Percentiles rank a stretch among this genome's conserved stretches.
Evolutionary conservation across 805 yeast genomes (phyloP).

Genomic region (Starmerella stigmatis): DNA sequence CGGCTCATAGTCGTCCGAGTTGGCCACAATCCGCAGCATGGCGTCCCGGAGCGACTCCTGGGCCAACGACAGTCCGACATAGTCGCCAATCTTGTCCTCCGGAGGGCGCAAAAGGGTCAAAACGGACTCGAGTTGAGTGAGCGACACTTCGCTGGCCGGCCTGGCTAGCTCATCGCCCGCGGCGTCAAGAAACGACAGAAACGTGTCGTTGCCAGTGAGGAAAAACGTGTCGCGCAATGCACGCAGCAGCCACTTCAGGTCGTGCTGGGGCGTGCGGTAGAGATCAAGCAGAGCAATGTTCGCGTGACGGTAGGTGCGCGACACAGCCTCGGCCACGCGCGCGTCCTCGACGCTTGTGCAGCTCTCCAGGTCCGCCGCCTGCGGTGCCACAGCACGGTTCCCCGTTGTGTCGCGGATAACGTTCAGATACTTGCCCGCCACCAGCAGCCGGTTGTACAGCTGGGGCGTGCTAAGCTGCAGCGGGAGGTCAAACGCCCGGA

Average conservation of each 20-base stretch:
- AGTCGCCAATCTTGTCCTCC: slow-evolving; percentile 11
- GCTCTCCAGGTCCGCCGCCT: slow-evolving; percentile 10
- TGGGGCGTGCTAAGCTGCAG: slow-evolving; percentile 46
- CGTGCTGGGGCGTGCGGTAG: slow-evolving; percentile 41
- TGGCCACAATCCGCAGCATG: slow-evolving; percentile 6
- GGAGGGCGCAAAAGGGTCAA: slow-evolving; percentile 28
- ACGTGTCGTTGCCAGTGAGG: slow-evolving; percentile 41
- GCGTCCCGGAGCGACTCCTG: slow-evolving; percentile 29
- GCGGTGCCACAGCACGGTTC: not conserved
- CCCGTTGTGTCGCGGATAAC: slow-evolving; percentile 41
- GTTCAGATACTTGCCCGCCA: slow-evolving; percentile 78
- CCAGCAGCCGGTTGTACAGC: slow-evolving; percentile 52
- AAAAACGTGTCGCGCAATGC: slow-evolving; percentile 45
- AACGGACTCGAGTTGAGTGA: slow-evolving; percentile 31
- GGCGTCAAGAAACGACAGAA: slow-evolving; percentile 43
- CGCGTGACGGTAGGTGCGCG: slow-evolving; percentile 55
- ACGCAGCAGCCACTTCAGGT: slow-evolving; percentile 39
- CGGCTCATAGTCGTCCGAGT: not conserved
- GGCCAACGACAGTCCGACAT: slow-evolving; percentile 31
- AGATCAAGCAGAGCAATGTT: slow-evolving; percentile 50
- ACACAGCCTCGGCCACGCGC: slow-evolving; percentile 46
- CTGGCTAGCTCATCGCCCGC: slow-evolving; percentile 46
- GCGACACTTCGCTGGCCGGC: slow-evolving; percentile 27
- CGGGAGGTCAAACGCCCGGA: slow-evolving; percentile 65
- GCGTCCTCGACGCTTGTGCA: slow-evolving; percentile 33